Evolutionary conservation across 805 yeast genomes (phyloP).

Genomic region (Lipomyces sp.): DNA sequence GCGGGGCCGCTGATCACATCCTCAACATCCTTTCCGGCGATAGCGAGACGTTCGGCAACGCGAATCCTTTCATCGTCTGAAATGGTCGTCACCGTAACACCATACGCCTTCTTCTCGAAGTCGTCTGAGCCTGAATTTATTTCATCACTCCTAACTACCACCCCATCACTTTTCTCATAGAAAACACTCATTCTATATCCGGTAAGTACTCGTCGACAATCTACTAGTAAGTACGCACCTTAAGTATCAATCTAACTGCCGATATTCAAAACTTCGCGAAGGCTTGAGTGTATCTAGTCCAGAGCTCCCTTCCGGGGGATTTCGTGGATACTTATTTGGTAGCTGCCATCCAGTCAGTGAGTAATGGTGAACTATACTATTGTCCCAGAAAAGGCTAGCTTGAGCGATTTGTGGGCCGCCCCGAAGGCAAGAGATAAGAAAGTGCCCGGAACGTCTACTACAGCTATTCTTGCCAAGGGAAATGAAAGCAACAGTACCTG

Average conservation of each 20-base stretch:
- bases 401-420: not conserved
- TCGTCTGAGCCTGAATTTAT: not conserved
- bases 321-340: not conserved
- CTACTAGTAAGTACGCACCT: not conserved
- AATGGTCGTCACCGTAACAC: slow-evolving; percentile 3
- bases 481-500: too few relatives aligned
- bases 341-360: too few relatives aligned
- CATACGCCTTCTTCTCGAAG: not conserved
- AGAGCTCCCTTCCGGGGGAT: too few relatives aligned
- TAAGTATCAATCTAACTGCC: not conserved
- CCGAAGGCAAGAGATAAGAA: not conserved
- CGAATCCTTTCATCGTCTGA: not conserved
- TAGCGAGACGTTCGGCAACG: slow-evolving; percentile 1
- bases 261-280: not conserved
- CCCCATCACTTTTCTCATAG: not conserved
- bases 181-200: not conserved
- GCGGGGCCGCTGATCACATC: slow-evolving; percentile 3
- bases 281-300: not conserved
- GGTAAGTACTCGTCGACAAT: not conserved
- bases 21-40: not conserved
- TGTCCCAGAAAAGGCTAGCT: not conserved
- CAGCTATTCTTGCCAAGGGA: too few relatives aligned
- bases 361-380: not conserved
- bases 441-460: too few relatives aligned
- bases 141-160: not conserved